These are phyloP conservation scores for Nigrospora oryzae DNA, from an alignment of 2,329 filamentous ascomycete species.

Conservation along the genomic window DNA sequence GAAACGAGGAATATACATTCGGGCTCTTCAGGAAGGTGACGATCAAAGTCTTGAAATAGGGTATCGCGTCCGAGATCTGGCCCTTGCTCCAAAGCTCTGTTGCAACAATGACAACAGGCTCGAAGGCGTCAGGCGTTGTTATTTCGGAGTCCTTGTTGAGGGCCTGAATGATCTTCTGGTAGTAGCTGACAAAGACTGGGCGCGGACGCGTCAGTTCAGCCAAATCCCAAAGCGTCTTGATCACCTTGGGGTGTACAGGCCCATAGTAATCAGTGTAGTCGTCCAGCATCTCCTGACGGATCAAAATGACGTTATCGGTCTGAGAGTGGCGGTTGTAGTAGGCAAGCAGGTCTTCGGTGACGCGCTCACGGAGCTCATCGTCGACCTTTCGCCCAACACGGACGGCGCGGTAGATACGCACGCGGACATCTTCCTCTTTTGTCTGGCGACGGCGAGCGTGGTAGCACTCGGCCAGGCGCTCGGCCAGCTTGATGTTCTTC, in stretches of 20 bases:
- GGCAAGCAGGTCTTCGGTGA: conserved; percentile 16
- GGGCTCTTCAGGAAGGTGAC: conserved; percentile 24
- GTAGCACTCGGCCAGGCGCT: conserved; percentile 36
- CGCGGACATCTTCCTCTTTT: conserved; percentile 25
- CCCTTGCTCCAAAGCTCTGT: conserved; percentile 27
- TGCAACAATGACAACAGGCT: conserved; percentile 25
- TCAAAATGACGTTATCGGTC: conserved; percentile 23
- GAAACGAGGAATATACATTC: conserved; percentile 21
- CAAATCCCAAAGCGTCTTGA: conserved; percentile 25
- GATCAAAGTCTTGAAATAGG: conserved; percentile 24
- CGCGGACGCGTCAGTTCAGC: conserved; percentile 25
- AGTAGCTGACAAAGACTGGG: conserved; percentile 22
- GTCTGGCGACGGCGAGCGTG: conserved; percentile 21
- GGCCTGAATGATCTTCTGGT: conserved; percentile 23
- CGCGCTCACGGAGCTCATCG: not conserved
- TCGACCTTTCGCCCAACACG: conserved; percentile 1
- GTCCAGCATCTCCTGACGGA: conserved; percentile 27
- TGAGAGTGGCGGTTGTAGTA: conserved; percentile 19
- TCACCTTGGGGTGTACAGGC: conserved; percentile 21
- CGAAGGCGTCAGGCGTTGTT: conserved; percentile 26
- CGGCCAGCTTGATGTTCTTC: conserved; percentile 35
- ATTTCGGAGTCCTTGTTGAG: conserved; percentile 25
- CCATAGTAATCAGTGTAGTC: conserved; percentile 26
- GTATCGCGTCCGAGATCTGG: conserved; percentile 24
- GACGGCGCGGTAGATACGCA: conserved; percentile 4